Evolutionary conservation across 2,329 filamentous ascomycete species (phyloP).

Genomic region (Xylariomycetidae sp.): DNA sequence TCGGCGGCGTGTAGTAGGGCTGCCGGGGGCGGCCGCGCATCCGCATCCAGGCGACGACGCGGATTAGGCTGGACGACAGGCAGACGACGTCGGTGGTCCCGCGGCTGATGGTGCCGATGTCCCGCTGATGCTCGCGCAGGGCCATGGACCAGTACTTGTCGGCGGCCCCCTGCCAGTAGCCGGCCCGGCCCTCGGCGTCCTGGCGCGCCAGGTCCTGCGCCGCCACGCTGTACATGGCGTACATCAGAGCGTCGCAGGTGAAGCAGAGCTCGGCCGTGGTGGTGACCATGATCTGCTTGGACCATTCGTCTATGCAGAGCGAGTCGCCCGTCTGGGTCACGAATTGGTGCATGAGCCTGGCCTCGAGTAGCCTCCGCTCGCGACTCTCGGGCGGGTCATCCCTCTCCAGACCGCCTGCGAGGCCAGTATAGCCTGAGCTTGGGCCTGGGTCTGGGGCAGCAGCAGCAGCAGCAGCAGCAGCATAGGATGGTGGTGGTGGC

Average conservation of each 20-base stretch:
- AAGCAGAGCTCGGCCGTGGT: conserved; percentile 7
- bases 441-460: background rate
- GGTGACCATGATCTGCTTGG: conserved; percentile 1
- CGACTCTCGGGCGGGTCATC: conserved; percentile 11
- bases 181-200: conserved; percentile 4
- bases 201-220: conserved; percentile 11
- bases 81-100: conserved; percentile 11
- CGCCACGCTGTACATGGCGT: conserved; percentile 12
- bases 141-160: conserved; percentile 14
- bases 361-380: conserved; percentile 10
- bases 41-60: conserved; percentile 3
- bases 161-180: conserved; percentile 2
- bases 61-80: conserved; percentile 11
- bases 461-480: no score
- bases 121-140: conserved; percentile 13
- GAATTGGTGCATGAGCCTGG: conserved; percentile 13
- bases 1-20: conserved; percentile 13
- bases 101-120: conserved; percentile 8
- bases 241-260: conserved; percentile 11
- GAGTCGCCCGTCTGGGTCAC: conserved; percentile 8
- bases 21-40: conserved; percentile 7
- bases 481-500: no score
- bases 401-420: conserved; percentile 2
- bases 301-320: conserved; percentile 8
- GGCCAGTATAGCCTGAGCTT: background rate